Percentiles rank a stretch among this genome's conserved stretches.
Conservation (phyloP, 2,329 filamentous ascomycete species). For the Colletotrichum coccodes region DNA sequence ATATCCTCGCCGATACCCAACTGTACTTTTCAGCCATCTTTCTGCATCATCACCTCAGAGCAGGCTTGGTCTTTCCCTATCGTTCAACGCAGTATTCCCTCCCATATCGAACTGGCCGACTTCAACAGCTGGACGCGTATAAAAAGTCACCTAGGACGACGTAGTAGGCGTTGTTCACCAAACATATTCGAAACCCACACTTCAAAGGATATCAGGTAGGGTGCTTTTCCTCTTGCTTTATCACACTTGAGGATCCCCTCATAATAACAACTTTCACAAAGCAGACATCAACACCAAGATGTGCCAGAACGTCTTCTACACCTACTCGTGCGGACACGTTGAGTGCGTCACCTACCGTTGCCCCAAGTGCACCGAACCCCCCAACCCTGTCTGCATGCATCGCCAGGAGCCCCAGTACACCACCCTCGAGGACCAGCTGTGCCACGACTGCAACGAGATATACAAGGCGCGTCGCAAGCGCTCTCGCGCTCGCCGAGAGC, state of each 20-base stretch:
- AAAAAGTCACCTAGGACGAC: not conserved
- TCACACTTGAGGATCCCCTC: not conserved
- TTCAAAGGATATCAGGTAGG: not conserved
- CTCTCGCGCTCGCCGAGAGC: not conserved
- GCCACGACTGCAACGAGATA: constrained; percentile 31
- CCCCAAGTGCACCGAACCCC: not conserved
- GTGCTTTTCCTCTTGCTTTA: not conserved
- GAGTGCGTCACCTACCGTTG: constrained; percentile 31
- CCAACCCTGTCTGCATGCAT: not conserved
- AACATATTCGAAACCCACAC: not conserved
- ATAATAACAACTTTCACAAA: constrained; percentile 32
- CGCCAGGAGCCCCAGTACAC: not conserved
- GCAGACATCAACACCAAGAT: not conserved
- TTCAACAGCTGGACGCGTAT: not conserved
- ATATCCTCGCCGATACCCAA: not conserved
- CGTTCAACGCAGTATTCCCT: not conserved
- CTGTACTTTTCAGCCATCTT: not conserved
- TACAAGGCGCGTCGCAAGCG: not conserved
- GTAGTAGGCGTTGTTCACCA: not conserved
- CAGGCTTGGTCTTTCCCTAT: not conserved
- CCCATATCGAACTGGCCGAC: not conserved
- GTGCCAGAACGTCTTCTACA: constrained; percentile 34
- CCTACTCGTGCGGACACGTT: constrained; percentile 31
- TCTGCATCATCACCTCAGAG: no score
- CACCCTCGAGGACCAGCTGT: constrained; percentile 26